A percentile compares a stretch with the other conserved stretches of the same genome.
Evolutionary conservation across 2,329 filamentous ascomycete genomes (phyloP).

Genomic region (Fusarium metavorans): DNA sequence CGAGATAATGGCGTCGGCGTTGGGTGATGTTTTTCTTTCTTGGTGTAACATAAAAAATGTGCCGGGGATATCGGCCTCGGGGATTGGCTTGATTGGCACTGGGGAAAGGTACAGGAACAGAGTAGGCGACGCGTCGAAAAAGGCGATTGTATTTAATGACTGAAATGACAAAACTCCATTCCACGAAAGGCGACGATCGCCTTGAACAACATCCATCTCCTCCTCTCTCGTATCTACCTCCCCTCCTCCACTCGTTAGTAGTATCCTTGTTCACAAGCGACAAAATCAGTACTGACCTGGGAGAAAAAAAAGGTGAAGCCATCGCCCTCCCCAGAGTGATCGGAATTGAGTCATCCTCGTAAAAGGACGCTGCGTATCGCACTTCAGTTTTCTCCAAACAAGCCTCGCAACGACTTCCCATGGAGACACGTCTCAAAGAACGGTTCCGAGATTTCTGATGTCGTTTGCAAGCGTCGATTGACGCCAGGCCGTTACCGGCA

Average conservation of each 20-base stretch:
- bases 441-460: constrained; percentile 89
- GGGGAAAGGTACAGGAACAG: neutral
- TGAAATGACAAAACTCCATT: constrained; percentile 38
- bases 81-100: constrained; percentile 5
- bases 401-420: constrained; percentile 97
- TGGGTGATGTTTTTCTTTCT: constrained; percentile 8
- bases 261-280: constrained; percentile 37
- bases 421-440: constrained; percentile 64
- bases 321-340: constrained; percentile 89
- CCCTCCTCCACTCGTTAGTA: constrained; percentile 37
- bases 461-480: constrained; percentile 84
- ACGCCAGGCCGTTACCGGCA: constrained; percentile 91
- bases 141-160: constrained; percentile 30
- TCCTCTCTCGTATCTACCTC: neutral
- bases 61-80: constrained; percentile 9
- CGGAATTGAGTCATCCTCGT: constrained; percentile 83
- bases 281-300: constrained; percentile 42
- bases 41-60: neutral
- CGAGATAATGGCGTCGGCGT: constrained; percentile 22
- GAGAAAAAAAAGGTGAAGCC: constrained; percentile 55
- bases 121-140: constrained; percentile 17
- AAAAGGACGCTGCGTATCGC: constrained; percentile 86
- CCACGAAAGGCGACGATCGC: constrained; percentile 14
- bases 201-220: neutral
- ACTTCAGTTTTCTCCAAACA: constrained; percentile 81